Evolutionary conservation across 2,329 filamentous ascomycete genomes (phyloP).

Genomic region (Talaromyces sp.): DNA sequence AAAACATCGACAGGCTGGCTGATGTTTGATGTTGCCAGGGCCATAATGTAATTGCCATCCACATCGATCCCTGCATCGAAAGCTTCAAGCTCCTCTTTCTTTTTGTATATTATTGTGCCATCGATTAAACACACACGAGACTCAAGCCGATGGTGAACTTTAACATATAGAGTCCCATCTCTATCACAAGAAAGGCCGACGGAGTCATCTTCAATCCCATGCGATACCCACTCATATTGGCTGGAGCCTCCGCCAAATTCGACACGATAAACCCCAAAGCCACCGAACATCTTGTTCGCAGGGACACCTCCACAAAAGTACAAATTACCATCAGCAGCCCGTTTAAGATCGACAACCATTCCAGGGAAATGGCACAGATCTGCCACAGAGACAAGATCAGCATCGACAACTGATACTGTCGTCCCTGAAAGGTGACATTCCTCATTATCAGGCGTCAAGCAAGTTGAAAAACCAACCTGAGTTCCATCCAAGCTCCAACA

Average conservation of each 20-base stretch:
- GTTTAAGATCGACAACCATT: constrained; percentile 3
- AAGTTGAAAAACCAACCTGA: constrained; percentile 12
- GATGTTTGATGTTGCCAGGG: constrained; percentile 7
- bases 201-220: constrained; percentile 7
- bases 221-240: neutral
- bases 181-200: constrained; percentile 1
- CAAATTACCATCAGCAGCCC: constrained; percentile 1
- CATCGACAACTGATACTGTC: constrained; percentile 3
- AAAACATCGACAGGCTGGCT: constrained; percentile 9
- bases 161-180: constrained; percentile 6
- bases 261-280: constrained; percentile 2
- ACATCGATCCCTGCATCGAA: constrained; percentile 6
- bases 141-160: constrained; percentile 7
- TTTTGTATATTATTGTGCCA: constrained; percentile 4
- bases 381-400: constrained; percentile 1
- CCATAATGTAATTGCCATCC: constrained; percentile 4
- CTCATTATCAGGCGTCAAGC: constrained; percentile 6
- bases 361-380: constrained; percentile 4
- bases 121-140: constrained; percentile 8
- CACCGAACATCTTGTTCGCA: neutral
- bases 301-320: constrained; percentile 5
- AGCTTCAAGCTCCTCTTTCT: constrained; percentile 8
- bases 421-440: constrained; percentile 5
- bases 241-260: neutral
- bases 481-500: constrained; percentile 15